A percentile compares a stretch with the other conserved stretches of the same genome.
Evolutionary conservation across 2,329 filamentous ascomycete species (phyloP).

Genomic region (Penicillium italicum): DNA sequence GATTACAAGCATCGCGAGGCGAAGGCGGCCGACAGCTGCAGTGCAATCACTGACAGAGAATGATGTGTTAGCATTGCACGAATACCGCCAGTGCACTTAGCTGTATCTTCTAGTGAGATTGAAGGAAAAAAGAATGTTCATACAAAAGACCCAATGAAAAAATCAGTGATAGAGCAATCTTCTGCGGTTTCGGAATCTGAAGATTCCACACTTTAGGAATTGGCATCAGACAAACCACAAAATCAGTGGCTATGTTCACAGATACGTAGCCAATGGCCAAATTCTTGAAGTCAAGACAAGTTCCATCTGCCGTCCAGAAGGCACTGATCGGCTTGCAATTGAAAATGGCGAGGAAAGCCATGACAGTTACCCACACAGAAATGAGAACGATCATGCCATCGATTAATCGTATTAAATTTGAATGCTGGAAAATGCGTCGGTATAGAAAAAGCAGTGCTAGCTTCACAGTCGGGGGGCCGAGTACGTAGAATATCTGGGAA

Average conservation of each 20-base stretch:
- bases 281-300: slow-evolving; percentile 2
- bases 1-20: slow-evolving; percentile 1
- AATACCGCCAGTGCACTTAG: not conserved
- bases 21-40: slow-evolving; percentile 1
- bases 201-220: slow-evolving; percentile 6
- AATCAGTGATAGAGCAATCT: not conserved
- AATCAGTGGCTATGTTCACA: not conserved
- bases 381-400: slow-evolving; percentile 1
- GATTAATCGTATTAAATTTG: not conserved
- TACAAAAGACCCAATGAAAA: slow-evolving; percentile 7
- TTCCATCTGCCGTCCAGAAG: slow-evolving; percentile 4
- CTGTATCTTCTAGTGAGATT: not conserved
- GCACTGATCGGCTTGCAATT: slow-evolving; percentile 2
- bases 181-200: slow-evolving; percentile 2
- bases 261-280: slow-evolving; percentile 3
- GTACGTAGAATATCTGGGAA: slow-evolving; percentile 4
- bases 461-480: not conserved
- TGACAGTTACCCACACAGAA: not conserved
- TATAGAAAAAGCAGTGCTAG: slow-evolving; percentile 6
- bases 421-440: slow-evolving; percentile 1
- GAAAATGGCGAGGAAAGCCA: slow-evolving; percentile 7
- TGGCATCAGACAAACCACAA: slow-evolving; percentile 5
- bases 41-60: not conserved
- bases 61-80: not conserved
- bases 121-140: not conserved